phyloP scores from a whole-genome alignment of 306 rosid genomes.

The Lathyrus tuberosus region DNA sequence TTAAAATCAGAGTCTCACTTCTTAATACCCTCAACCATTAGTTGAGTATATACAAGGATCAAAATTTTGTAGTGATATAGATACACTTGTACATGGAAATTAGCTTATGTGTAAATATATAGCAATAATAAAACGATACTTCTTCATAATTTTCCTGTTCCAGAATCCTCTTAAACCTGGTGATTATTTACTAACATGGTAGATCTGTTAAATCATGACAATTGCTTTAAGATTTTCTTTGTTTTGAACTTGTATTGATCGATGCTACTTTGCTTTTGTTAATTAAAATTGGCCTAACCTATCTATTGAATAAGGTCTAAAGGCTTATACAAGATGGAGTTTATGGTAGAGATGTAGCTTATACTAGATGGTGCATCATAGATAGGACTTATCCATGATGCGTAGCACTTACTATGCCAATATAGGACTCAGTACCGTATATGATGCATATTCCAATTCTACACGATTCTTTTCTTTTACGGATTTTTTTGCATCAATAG shows the following conservation, averaged over 20 bases:
- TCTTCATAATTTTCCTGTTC: background rate
- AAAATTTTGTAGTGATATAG: conserved; percentile 33
- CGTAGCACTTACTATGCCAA: no score
- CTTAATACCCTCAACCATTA: conserved; percentile 43
- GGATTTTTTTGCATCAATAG: no score
- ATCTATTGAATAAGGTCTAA: background rate
- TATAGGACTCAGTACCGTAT: no score
- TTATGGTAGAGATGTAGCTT: no score
- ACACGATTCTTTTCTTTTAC: no score
- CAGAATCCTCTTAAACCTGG: background rate
- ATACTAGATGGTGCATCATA: no score
- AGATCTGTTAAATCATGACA: background rate
- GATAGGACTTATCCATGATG: no score
- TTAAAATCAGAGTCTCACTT: conserved; percentile 45
- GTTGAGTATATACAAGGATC: background rate
- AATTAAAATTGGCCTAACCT: background rate
- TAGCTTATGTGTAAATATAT: conserved; percentile 21
- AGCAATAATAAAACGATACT: background rate
- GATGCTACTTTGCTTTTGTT: background rate
- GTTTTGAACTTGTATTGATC: background rate
- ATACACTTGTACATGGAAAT: conserved; percentile 35
- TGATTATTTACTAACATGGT: background rate
- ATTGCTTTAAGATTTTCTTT: background rate
- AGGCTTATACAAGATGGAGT: no score
- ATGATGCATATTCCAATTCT: no score